Conservation (phyloP, 1,284 basidiomycete genomes). For the Apiotrichum laibachii region DNA sequence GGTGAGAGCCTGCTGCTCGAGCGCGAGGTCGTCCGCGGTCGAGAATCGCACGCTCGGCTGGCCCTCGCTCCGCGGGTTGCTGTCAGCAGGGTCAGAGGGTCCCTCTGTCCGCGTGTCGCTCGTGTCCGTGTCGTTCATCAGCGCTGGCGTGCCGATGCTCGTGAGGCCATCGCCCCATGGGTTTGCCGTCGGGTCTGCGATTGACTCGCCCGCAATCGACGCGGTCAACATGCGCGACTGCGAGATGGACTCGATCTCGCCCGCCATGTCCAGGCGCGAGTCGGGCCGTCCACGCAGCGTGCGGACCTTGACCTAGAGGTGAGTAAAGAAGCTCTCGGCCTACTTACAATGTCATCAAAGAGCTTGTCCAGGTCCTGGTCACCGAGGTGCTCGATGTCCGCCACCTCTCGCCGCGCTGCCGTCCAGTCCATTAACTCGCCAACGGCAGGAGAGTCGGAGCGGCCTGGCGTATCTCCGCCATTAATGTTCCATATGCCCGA, state of each 20-base stretch:
- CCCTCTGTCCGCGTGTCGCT: conserved; percentile 21
- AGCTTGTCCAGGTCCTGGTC: conserved; percentile 91
- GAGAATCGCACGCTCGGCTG: conserved; percentile 29
- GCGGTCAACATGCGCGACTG: conserved; percentile 18
- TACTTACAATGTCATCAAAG: conserved; percentile 61
- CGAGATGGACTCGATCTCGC: conserved; percentile 37
- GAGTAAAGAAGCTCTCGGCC: background rate
- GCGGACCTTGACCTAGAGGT: conserved; percentile 70
- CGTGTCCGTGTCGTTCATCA: conserved; percentile 20
- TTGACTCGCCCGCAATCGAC: conserved; percentile 37
- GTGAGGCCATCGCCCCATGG: conserved; percentile 53
- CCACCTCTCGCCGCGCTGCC: conserved; percentile 87
- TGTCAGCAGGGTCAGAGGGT: conserved; percentile 8
- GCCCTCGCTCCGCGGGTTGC: conserved; percentile 10
- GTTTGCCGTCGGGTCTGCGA: conserved; percentile 48
- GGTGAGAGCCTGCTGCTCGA: conserved; percentile 88
- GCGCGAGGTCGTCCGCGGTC: conserved; percentile 65
- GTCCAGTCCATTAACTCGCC: conserved; percentile 82
- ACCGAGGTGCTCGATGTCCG: conserved; percentile 80
- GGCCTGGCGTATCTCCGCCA: conserved; percentile 52
- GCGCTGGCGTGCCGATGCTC: conserved; percentile 12
- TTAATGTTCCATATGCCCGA: conserved; percentile 18
- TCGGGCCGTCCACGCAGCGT: conserved; percentile 66
- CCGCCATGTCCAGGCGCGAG: conserved; percentile 36
- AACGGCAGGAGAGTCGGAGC: conserved; percentile 54